Evolutionary conservation across 805 yeast genomes (phyloP).

Genomic region (Monosporozyma solicola): DNA sequence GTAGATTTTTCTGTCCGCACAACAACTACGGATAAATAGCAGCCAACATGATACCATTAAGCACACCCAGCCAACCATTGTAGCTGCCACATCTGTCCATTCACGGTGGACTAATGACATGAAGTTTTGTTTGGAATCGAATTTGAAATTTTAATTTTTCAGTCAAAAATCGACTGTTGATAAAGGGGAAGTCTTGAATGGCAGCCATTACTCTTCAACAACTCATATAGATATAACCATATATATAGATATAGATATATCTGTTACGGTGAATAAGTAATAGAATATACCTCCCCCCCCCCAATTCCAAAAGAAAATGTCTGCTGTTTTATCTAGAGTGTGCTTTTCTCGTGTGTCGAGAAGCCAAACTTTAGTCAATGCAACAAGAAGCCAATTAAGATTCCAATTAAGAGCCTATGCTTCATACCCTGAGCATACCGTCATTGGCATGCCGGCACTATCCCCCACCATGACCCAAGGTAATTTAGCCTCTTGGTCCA

Average conservation of each 20-base stretch:
- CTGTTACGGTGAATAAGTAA: conserved; percentile 1
- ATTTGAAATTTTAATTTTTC: neutral
- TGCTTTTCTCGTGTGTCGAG: conserved; percentile 18
- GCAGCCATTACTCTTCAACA: neutral
- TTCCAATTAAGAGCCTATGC: conserved; percentile 29
- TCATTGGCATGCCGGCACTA: conserved; percentile 95
- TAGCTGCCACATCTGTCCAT: neutral
- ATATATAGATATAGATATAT: neutral
- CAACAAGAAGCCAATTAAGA: conserved; percentile 11
- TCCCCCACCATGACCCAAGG: conserved; percentile 99
- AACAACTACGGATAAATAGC: neutral
- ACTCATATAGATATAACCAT: no score
- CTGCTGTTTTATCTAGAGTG: conserved; percentile 21
- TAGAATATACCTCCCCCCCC: no score
- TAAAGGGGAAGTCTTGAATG: neutral
- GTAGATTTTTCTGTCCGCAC: neutral
- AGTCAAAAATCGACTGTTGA: neutral
- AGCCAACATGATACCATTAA: no score
- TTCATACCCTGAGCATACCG: conserved; percentile 70
- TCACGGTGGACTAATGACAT: neutral
- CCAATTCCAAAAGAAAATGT: conserved; percentile 10
- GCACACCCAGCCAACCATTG: no score
- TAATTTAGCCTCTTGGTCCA: conserved; percentile 81
- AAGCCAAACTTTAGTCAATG: conserved; percentile 9
- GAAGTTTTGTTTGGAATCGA: neutral